phyloP scores from a whole-genome alignment of 2,329 filamentous ascomycete genomes.

The Ceratocystis albifundus region DNA sequence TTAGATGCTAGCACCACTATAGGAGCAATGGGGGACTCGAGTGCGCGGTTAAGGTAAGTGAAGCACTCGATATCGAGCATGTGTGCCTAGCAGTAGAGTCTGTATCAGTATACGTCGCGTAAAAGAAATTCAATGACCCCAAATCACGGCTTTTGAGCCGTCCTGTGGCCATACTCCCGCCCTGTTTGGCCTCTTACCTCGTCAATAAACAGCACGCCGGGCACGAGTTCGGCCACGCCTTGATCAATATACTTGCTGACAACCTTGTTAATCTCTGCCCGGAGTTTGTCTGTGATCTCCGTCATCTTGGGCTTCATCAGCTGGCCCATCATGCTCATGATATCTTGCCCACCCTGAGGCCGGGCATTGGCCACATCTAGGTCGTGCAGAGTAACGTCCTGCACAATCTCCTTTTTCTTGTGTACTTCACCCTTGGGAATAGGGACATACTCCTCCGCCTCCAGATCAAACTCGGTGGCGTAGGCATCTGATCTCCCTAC shows the following conservation, averaged over 20 bases:
- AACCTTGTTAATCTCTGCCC: constrained; percentile 96
- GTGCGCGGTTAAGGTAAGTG: constrained; percentile 95
- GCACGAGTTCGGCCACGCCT: constrained; percentile 94
- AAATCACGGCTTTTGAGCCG: neutral
- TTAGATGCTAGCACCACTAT: constrained; percentile 98
- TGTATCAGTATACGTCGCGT: neutral
- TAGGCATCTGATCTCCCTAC: constrained; percentile 94
- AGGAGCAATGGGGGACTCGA: constrained; percentile 87
- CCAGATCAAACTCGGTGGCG: constrained; percentile 94
- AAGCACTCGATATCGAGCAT: constrained; percentile 99
- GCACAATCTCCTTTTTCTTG: constrained; percentile 99
- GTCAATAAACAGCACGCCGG: constrained; percentile 95
- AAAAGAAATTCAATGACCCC: neutral
- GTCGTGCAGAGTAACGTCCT: constrained; percentile 95
- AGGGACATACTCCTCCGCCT: constrained; percentile 97
- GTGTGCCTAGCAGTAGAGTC: constrained; percentile 51
- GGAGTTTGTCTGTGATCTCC: constrained; percentile 95
- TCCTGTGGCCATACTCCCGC: neutral
- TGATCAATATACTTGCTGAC: constrained; percentile 99
- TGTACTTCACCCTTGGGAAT: constrained; percentile 98
- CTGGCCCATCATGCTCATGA: constrained; percentile 99
- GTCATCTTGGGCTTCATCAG: constrained; percentile 99
- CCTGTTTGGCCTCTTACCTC: constrained; percentile 50
- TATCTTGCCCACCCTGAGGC: constrained; percentile 93
- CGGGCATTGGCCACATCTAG: constrained; percentile 90